Base-by-base conservation (phyloP, 2,329 filamentous ascomycete genomes). In the Verticillium isaacii region DNA sequence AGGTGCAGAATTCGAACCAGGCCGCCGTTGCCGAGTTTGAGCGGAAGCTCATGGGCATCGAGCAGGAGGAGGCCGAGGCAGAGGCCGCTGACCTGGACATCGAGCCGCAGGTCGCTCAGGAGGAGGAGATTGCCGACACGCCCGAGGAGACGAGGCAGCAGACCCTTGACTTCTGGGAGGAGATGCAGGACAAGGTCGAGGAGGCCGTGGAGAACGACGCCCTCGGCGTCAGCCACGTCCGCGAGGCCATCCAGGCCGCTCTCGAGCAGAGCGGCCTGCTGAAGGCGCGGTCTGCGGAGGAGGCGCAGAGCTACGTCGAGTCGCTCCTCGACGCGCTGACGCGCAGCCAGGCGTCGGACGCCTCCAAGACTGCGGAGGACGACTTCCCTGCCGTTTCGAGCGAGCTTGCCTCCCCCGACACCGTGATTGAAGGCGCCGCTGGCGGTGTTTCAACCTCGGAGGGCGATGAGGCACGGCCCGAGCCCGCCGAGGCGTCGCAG, bases 11-110 rank as follows among this genome's bases (percentile, higher is more conserved):
- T 25, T 81, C 81, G 15, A 87, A 85, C 62, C 85, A 86, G 65
- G 84, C 80, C 19, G 83, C 85, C 37, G 83, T 93, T 25, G 86
- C 89, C 57, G 84, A 84, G 14, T 91, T 91, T 66, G 89, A 96
- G 72, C 81, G 80, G 45, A 75, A 81, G 15, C 82, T 92, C 17
- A 77, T 88, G 54, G 85, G 82, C 9, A 67, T 87, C 2, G 73
- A 74, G 1, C 69, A 74, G 50, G 66, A 64, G 4, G 72, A 75
- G 1, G 59, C 62, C 23, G 66, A 66, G 39, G 61, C 60, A n/a
- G 65, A 62, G 34, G 65, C 63, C n/a, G 25, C 32, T 15, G 65
- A 67, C 15, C 58, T 65, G 25, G 65, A 68, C 32, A 64, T 57
- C 32, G 61, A 61, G 36, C 59, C 61, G 19, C 37, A 52, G 23